Conservation (phyloP, 257 asterid genomes). For the Euphrasia confusa region DNA sequence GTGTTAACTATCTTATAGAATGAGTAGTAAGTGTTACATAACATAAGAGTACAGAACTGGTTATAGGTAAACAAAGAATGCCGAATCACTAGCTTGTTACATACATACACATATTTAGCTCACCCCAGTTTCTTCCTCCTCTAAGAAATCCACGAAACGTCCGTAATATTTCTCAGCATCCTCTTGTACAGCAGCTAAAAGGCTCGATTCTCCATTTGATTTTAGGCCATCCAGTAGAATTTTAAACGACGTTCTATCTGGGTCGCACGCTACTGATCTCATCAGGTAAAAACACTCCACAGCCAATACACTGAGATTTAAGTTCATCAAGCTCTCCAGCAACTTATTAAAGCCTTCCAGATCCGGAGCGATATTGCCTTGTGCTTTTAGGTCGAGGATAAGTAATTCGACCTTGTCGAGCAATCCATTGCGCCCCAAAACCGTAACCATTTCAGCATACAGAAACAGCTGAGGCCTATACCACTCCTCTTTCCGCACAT, state of each 20-base stretch:
- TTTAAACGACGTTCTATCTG: slow-evolving; percentile 42
- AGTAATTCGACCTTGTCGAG: slow-evolving; percentile 39
- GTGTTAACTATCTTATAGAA: no score
- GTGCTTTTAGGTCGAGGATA: slow-evolving; percentile 46
- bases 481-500: slow-evolving; percentile 56
- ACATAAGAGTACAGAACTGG: no score
- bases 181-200: slow-evolving; percentile 35
- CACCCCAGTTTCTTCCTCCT: slow-evolving; percentile 34
- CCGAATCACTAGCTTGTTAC: no score
- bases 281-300: slow-evolving; percentile 56
- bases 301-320: slow-evolving; percentile 45
- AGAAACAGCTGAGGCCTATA: slow-evolving; percentile 51
- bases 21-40: no score
- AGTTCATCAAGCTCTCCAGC: slow-evolving; percentile 49
- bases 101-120: background rate
- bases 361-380: slow-evolving; percentile 40
- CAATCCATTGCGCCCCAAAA: slow-evolving; percentile 57
- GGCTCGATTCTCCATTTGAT: slow-evolving; percentile 38
- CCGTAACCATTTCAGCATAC: slow-evolving; percentile 57
- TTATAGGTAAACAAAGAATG: no score
- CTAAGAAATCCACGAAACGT: slow-evolving; percentile 31
- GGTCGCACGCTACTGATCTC: slow-evolving; percentile 56
- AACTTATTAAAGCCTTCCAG: slow-evolving; percentile 46
- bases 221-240: slow-evolving; percentile 43
- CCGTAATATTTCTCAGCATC: slow-evolving; percentile 50